Percentiles rank a stretch among this genome's conserved stretches.
Evolutionary conservation across 2,329 filamentous ascomycete species (phyloP).

Genomic region (Ophiognomonia clavigignenti-juglandacearum): DNA sequence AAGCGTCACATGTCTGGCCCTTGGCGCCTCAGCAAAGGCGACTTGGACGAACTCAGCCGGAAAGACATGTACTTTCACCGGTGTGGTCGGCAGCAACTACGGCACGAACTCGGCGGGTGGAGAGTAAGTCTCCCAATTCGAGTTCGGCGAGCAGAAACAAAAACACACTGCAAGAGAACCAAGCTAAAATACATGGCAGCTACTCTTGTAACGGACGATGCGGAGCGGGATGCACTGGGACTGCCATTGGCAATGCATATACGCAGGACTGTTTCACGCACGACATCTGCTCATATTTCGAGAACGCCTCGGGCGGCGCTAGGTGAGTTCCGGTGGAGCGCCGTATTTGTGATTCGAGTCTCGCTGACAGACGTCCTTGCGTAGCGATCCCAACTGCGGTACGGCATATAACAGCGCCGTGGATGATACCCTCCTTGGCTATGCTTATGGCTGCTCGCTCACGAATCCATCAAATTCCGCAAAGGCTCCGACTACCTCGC

Average conservation of each 20-base stretch:
- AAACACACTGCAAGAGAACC: too few relatives aligned
- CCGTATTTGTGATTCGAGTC: too few relatives aligned
- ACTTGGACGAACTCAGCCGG: conserved; percentile 40
- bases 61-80: conserved; percentile 36
- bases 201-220: conserved; percentile 46
- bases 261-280: conserved; percentile 47
- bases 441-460: conserved; percentile 28
- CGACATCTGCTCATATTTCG: conserved; percentile 47
- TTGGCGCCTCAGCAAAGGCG: conserved; percentile 37
- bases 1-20: conserved; percentile 33
- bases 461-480: conserved; percentile 28
- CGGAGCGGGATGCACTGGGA: conserved; percentile 39
- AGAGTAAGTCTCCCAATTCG: too few relatives aligned
- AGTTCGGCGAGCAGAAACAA: too few relatives aligned
- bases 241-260: conserved; percentile 40
- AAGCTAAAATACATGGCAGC: conserved; percentile 26
- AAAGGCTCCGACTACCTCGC: conserved; percentile 21
- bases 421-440: conserved; percentile 37
- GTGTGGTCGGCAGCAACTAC: conserved; percentile 42
- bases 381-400: conserved; percentile 43
- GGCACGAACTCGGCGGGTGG: conserved; percentile 36
- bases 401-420: conserved; percentile 36
- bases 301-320: too few relatives aligned
- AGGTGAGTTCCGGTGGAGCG: too few relatives aligned
- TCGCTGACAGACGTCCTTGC: too few relatives aligned